Conservation (phyloP, 2,329 filamentous ascomycete species). For the Diaporthe batatas region DNA sequence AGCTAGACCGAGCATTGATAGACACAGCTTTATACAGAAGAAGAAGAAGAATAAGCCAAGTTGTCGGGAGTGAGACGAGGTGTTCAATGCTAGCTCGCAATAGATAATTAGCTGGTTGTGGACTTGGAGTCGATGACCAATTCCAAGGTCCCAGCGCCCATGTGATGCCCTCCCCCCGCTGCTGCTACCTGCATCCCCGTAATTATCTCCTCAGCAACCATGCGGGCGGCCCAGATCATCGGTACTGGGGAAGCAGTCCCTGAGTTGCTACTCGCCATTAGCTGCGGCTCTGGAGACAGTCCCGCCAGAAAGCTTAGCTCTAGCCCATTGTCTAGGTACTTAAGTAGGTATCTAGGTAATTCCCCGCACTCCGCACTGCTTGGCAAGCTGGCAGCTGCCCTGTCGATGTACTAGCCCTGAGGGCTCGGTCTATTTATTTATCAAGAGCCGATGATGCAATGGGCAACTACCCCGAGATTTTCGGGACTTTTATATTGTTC, state of each 20-base stretch:
- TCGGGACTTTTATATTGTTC: not conserved
- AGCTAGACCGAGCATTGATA: not conserved
- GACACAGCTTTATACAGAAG: not conserved
- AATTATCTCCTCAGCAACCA: not conserved
- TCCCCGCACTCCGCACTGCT: slow-evolving; percentile 26
- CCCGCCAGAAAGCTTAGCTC: slow-evolving; percentile 25
- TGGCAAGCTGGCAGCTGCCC: not conserved
- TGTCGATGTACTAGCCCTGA: no score
- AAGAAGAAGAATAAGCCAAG: no score
- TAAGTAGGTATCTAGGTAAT: not conserved
- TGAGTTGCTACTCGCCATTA: slow-evolving; percentile 13
- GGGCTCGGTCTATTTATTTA: not conserved
- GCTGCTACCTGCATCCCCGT: not conserved
- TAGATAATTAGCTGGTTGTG: not conserved
- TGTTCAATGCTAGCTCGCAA: no score
- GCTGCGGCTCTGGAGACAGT: slow-evolving; percentile 18
- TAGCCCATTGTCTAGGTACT: not conserved
- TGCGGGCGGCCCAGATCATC: slow-evolving; percentile 14
- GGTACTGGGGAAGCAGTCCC: slow-evolving; percentile 16
- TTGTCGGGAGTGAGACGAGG: not conserved
- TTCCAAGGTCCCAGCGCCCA: not conserved
- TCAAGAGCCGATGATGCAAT: slow-evolving; percentile 18
- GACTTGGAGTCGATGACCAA: not conserved
- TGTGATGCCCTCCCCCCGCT: slow-evolving; percentile 15
- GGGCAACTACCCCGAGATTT: not conserved